Conservation (phyloP, 371 early-diverging fungal genomes). For the Mortierella sp. region DNA sequence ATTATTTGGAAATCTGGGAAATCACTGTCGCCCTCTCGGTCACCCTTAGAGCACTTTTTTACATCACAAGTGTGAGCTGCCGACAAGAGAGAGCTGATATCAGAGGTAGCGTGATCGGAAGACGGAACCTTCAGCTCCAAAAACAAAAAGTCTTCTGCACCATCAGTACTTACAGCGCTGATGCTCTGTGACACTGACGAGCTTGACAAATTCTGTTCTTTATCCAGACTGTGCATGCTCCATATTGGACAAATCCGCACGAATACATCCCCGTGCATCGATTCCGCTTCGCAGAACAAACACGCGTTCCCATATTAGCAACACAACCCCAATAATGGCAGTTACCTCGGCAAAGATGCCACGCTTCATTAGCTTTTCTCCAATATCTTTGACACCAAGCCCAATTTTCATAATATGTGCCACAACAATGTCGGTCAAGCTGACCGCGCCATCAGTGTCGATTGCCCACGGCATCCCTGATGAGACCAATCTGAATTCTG, state of each 20-base stretch:
- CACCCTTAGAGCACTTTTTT: neutral
- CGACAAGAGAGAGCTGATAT: neutral
- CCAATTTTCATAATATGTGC: conserved; percentile 55
- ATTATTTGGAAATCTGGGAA: conserved; percentile 40
- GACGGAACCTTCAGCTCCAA: neutral
- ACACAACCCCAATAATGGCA: conserved; percentile 65
- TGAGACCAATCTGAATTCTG: conserved; percentile 10
- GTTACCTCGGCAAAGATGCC: conserved; percentile 66
- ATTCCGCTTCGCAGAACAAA: conserved; percentile 47
- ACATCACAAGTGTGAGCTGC: neutral
- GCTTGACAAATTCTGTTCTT: neutral
- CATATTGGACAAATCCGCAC: conserved; percentile 5
- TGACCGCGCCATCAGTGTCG: conserved; percentile 17
- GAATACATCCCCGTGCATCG: conserved; percentile 53
- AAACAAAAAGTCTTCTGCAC: neutral
- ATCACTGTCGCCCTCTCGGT: conserved; percentile 16
- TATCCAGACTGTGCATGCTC: neutral
- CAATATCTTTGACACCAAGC: conserved; percentile 58
- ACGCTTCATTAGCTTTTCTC: conserved; percentile 56
- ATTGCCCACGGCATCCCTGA: conserved; percentile 28
- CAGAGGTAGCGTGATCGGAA: neutral
- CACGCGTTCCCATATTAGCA: conserved; percentile 65
- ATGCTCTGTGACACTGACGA: neutral
- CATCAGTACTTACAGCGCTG: neutral
- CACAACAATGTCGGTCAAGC: conserved; percentile 58